Base-by-base conservation (phyloP, 179 eudicot genomes). In the Beta lomatogona region DNA sequence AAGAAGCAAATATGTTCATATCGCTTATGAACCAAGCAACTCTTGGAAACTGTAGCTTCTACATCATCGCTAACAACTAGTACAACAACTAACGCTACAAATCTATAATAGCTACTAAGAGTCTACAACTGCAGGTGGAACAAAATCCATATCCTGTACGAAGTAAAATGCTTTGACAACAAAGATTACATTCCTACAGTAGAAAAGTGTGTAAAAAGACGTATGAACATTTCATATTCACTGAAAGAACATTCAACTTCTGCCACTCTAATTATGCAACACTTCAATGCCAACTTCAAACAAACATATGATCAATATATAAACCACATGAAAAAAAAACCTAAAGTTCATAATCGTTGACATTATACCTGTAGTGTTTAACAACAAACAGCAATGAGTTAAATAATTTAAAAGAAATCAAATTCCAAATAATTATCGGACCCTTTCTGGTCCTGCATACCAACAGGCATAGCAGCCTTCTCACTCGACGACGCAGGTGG, bases 361-460 rank as follows among this genome's bases (percentile, higher is more conserved):
- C 83, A 79, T 52, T 70, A 65, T 58, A 44, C 48, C 78, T 77
- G 84, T 31, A 71, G 81, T 76, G 77, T 61, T 78, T 48, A 73
- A 68, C 25, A 16, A 78, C 71, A 69, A 68, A 79, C 70, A 85
- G 31, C 73, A 81, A 84, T 46, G 21, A 25, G 45, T 41, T 63
- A 77, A 28, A 75, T 25, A 15, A 53, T 72, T 82, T 75, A 89
- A 67, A 90, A 91, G 90, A 91, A 90, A 82, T 90, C 92, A 58
- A 91, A 91, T 77, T 91, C 97, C 87, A 93, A 87, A 83, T 90
- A 93, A 84, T 91, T 91, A 86, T 93, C 93, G 1, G 92, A 82
- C 71, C 86, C 88, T 82, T 84, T 87, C 76, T 88, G 92, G 73
- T 82, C 81, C 3, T 75, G 75, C 71, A 77, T 55, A 73, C 83